Base-by-base conservation (phyloP, 179 eudicot genomes). In the Drosera spatulata region DNA sequence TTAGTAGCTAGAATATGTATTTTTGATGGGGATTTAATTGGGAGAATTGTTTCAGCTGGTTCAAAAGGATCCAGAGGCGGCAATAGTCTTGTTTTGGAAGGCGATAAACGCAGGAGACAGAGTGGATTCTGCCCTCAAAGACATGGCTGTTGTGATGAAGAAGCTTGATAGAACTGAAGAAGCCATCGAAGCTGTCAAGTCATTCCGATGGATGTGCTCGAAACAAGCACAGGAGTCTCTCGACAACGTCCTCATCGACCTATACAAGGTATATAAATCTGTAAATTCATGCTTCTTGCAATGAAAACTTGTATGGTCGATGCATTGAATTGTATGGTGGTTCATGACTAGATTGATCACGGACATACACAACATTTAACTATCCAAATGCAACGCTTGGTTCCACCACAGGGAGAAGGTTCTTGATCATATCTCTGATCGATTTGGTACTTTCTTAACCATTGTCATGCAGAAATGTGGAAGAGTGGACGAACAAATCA, bases 71-170 rank as follows among this genome's bases (percentile, higher is more conserved):
- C 96, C 96, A 53, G 73, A 62, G 62, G 82, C 56, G 73, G 94
- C 98, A 1, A 77, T 91, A 48, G 77, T 91, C 15, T 59, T 91
- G 62, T 91, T 91, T 64, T 91, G 98, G 98, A 73, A 72, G 10
- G 88, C 98, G 2, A 91, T 91, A 66, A 91, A 91, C 68, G 61
- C 91, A 0, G 98, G 98, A 33, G 98, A 88, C 75, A 74, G 95
- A 45, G 85, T 91, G 49, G 96, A 83, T 55, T 88, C 96, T 74
- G 95, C 98, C 39, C 56, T 91, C 37, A 91, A 91, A 71, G 98
- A 91, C 68, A 91, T 91, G 98, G 91, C 98, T 2, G 77, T 79
- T 41, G 98, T 80, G 41, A 91, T 91, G 96, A 88, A 88, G 55
- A 96, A 91, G 59, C 67, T 88, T 64, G 61, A 85, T 62, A 79